Conservation (phyloP, 2,329 filamentous ascomycete species). For the Aspergillus uvarum region DNA sequence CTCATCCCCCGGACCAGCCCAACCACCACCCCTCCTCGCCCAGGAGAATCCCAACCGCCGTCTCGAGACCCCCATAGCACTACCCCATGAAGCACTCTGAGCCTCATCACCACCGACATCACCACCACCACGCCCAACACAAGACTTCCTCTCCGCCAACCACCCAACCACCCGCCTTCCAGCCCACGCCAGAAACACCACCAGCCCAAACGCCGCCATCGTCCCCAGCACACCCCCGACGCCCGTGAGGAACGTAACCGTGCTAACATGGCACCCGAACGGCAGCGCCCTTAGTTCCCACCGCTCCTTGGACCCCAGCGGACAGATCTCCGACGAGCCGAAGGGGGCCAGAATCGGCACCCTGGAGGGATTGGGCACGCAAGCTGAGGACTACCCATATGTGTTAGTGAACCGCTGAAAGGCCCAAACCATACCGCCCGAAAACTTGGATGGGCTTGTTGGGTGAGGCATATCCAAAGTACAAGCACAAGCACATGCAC, state of each 20-base stretch:
- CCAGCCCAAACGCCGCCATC: slow-evolving; percentile 23
- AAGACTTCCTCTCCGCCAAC: slow-evolving; percentile 13
- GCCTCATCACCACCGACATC: background rate
- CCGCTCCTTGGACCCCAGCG: slow-evolving; percentile 39
- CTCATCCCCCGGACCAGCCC: slow-evolving; percentile 9
- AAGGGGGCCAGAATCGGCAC: slow-evolving; percentile 43
- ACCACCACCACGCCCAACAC: background rate
- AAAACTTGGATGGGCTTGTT: background rate
- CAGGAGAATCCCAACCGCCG: background rate
- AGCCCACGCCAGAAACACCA: slow-evolving; percentile 18
- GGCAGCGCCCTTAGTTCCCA: slow-evolving; percentile 44
- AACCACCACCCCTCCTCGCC: background rate
- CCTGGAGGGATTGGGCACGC: slow-evolving; percentile 38
- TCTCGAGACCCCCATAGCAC: background rate
- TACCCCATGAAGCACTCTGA: background rate
- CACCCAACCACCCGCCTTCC: slow-evolving; percentile 13
- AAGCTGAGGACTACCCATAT: slow-evolving; percentile 36
- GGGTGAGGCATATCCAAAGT: background rate
- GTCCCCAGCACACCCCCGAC: slow-evolving; percentile 34
- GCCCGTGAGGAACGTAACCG: slow-evolving; percentile 39
- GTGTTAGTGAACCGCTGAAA: background rate
- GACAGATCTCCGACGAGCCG: slow-evolving; percentile 37
- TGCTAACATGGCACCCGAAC: slow-evolving; percentile 44
- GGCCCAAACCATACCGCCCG: too few relatives aligned
- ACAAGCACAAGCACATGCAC: too few relatives aligned